These are phyloP conservation scores for Hypsizygus ulmarius DNA, from an alignment of 1,284 basidiomycete species.

Conservation along the genomic window DNA sequence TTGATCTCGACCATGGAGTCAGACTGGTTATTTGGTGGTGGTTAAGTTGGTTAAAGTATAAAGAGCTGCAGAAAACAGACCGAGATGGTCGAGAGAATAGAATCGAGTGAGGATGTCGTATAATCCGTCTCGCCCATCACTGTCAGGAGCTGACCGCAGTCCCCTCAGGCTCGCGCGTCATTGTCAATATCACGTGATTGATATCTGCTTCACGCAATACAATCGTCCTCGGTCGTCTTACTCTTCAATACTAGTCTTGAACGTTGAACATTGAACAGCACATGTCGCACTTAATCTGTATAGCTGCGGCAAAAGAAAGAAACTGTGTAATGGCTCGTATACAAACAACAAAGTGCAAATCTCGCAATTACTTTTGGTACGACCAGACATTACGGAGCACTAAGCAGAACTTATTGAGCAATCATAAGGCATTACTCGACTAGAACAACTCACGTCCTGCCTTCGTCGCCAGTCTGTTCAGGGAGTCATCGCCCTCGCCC, in stretches of 20 bases:
- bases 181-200: conserved; percentile 8
- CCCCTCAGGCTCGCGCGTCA: conserved; percentile 7
- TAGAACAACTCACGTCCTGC: conserved; percentile 78
- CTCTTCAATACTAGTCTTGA: too few relatives aligned
- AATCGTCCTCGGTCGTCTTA: too few relatives aligned
- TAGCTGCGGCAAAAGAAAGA: not conserved
- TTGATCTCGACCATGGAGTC: conserved; percentile 83
- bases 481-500: conserved; percentile 95
- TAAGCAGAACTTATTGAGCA: conserved; percentile 25
- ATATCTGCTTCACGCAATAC: too few relatives aligned
- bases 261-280: too few relatives aligned
- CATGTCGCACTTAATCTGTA: conserved; percentile 7
- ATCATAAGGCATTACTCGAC: not conserved
- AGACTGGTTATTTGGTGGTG: conserved; percentile 27
- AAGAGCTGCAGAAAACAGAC: conserved; percentile 17
- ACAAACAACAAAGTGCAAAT: conserved; percentile 13
- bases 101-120: conserved; percentile 34
- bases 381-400: conserved; percentile 78
- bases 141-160: conserved; percentile 12
- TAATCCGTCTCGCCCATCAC: conserved; percentile 20
- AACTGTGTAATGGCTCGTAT: conserved; percentile 12
- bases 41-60: not conserved
- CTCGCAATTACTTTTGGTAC: conserved; percentile 61
- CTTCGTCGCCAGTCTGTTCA: conserved; percentile 96
- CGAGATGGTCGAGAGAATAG: conserved; percentile 32